Conservation (phyloP, 179 eudicot species). For the Beta corolliflora region DNA sequence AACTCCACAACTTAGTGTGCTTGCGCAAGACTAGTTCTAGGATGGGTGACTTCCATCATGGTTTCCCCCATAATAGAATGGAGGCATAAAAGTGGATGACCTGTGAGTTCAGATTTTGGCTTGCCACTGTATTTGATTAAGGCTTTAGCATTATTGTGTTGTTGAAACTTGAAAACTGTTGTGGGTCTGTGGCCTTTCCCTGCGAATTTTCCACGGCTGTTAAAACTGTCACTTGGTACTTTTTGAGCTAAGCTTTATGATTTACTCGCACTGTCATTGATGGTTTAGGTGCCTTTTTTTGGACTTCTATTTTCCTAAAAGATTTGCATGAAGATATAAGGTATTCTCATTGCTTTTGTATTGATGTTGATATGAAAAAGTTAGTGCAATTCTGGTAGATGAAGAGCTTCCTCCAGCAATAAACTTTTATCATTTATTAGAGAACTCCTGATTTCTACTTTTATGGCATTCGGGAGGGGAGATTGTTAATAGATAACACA, state of each 20-base stretch:
- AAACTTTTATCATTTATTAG: not conserved
- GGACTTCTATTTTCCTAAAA: not conserved
- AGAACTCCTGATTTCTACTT: too few species aligned
- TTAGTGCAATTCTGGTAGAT: not conserved
- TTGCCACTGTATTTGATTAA: too few species aligned
- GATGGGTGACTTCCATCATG: too few species aligned
- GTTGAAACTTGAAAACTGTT: too few species aligned
- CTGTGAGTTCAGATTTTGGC: too few species aligned
- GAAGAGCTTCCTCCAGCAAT: not conserved
- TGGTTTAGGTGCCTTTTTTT: not conserved
- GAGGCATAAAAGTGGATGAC: too few species aligned
- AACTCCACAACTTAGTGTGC: too few species aligned
- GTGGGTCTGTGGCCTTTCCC: not conserved
- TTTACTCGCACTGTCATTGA: not conserved
- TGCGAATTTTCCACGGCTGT: not conserved
- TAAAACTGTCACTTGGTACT: not conserved
- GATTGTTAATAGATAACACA: too few species aligned
- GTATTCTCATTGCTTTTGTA: not conserved
- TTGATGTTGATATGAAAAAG: not conserved
- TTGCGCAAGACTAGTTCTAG: too few species aligned
- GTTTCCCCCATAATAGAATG: too few species aligned
- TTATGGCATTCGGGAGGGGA: too few species aligned
- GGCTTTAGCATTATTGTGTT: too few species aligned
- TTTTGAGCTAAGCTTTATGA: not conserved
- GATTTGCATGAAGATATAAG: not conserved